These are phyloP conservation scores for Apiotrichum brassicae DNA, from an alignment of 1,284 basidiomycete genomes.

Conservation along the genomic window DNA sequence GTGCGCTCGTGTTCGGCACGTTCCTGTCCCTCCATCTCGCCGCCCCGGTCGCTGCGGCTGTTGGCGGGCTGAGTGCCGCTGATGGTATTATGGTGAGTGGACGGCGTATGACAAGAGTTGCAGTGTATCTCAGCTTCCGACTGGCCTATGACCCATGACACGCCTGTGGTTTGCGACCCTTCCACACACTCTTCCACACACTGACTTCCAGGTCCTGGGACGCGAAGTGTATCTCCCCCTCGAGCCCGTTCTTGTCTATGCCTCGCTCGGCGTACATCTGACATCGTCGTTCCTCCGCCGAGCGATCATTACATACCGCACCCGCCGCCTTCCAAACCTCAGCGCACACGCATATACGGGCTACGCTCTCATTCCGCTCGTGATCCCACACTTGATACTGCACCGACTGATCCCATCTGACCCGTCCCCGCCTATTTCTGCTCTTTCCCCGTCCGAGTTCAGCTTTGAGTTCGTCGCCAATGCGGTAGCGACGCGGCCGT, in stretches of 20 bases:
- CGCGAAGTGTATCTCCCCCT: constrained; percentile 38
- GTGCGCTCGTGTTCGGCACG: constrained; percentile 36
- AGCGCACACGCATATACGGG: constrained; percentile 24
- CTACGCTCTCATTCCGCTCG: constrained; percentile 27
- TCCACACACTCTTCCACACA: not conserved
- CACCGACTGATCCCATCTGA: constrained; percentile 35
- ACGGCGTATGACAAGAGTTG: no score
- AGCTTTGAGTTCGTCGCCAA: constrained; percentile 41
- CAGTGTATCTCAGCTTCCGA: no score
- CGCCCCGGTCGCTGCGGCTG: constrained; percentile 34
- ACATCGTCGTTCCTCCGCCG: constrained; percentile 24
- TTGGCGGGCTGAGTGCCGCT: constrained; percentile 30
- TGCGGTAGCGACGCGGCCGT: constrained; percentile 20
- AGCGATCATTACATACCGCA: constrained; percentile 15
- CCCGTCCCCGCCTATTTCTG: constrained; percentile 23
- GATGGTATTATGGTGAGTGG: constrained; percentile 36
- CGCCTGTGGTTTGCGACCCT: not conserved
- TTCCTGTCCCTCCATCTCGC: constrained; percentile 40
- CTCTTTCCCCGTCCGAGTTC: constrained; percentile 35
- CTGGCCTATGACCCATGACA: not conserved
- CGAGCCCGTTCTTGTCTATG: constrained; percentile 34
- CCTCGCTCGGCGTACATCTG: constrained; percentile 33
- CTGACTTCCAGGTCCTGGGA: constrained; percentile 28
- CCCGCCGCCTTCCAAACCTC: constrained; percentile 5
- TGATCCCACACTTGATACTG: constrained; percentile 27